phyloP scores from a whole-genome alignment of 2,329 filamentous ascomycete genomes.

The Rutstroemia sp. region DNA sequence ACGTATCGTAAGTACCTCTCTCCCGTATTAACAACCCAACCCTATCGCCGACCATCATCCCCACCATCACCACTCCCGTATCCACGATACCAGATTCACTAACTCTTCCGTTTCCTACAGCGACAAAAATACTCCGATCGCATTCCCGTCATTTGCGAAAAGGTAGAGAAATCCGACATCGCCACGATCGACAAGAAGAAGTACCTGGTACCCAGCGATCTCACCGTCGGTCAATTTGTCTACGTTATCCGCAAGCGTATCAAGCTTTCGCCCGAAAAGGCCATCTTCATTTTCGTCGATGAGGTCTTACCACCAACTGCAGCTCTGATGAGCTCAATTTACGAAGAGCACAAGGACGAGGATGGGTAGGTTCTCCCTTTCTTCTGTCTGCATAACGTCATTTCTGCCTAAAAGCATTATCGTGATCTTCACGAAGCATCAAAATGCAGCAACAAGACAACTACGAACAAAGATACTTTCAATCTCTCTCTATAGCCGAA shows the following conservation, averaged over 20 bases:
- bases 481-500: not conserved
- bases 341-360: constrained; percentile 93
- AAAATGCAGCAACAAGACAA: not conserved
- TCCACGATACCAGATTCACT: not conserved
- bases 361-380: constrained; percentile 43
- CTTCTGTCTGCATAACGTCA: constrained; percentile 9
- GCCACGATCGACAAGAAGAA: constrained; percentile 99
- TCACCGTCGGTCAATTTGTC: constrained; percentile 98
- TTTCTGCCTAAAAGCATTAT: constrained; percentile 5
- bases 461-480: not conserved
- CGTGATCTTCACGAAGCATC: not conserved
- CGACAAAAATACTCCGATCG: constrained; percentile 98
- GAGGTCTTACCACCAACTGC: constrained; percentile 95
- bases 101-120: constrained; percentile 11
- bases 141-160: constrained; percentile 99
- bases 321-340: constrained; percentile 98
- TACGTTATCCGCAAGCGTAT: constrained; percentile 99
- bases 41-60: constrained; percentile 1
- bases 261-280: constrained; percentile 98
- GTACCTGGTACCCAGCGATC: constrained; percentile 93
- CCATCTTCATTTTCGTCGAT: constrained; percentile 99
- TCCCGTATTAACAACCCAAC: not conserved
- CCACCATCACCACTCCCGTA: not conserved
- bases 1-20: constrained; percentile 41
- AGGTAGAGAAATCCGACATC: constrained; percentile 98